A percentile compares a stretch with the other conserved stretches of the same genome.
Evolutionary conservation across 768 basidiomycete species (phyloP).

Genomic region (Trametes maxima): DNA sequence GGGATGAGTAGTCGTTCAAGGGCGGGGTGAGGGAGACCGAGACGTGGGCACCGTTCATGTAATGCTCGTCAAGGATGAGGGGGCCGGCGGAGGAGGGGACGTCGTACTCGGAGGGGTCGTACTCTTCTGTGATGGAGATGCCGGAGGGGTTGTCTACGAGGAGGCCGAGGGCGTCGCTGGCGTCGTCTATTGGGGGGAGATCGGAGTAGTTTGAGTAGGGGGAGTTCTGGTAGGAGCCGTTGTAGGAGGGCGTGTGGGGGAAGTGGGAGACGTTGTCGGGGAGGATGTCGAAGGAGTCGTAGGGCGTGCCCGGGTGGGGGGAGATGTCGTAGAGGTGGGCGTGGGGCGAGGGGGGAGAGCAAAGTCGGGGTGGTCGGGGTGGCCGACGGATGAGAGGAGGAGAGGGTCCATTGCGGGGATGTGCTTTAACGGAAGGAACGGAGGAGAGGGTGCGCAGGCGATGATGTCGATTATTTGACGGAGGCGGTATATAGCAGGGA

Average conservation of each 20-base stretch:
- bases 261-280: slow-evolving; percentile 42
- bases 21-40: slow-evolving; percentile 44
- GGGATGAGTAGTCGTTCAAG: slow-evolving; percentile 33
- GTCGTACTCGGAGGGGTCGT: slow-evolving; percentile 79
- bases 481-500: slow-evolving; percentile 19
- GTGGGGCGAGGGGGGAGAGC: slow-evolving; percentile 19
- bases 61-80: slow-evolving; percentile 64
- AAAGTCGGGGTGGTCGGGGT: slow-evolving; percentile 19
- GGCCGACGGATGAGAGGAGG: slow-evolving; percentile 23
- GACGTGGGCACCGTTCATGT: slow-evolving; percentile 38
- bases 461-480: slow-evolving; percentile 28
- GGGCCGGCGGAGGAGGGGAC: slow-evolving; percentile 48
- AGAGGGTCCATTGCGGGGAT: slow-evolving; percentile 24
- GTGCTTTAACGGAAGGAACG: slow-evolving; percentile 20
- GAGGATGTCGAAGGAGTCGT: slow-evolving; percentile 45
- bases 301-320: slow-evolving; percentile 31
- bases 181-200: slow-evolving; percentile 42
- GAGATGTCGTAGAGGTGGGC: slow-evolving; percentile 29
- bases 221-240: slow-evolving; percentile 69
- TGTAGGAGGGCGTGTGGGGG: slow-evolving; percentile 58
- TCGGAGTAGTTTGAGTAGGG: slow-evolving; percentile 72
- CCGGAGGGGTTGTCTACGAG: slow-evolving; percentile 49
- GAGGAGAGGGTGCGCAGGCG: slow-evolving; percentile 20
- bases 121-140: slow-evolving; percentile 47
- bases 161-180: slow-evolving; percentile 42